phyloP scores from a whole-genome alignment of 2,329 filamentous ascomycete species.

The Ophiosphaerella korrae region DNA sequence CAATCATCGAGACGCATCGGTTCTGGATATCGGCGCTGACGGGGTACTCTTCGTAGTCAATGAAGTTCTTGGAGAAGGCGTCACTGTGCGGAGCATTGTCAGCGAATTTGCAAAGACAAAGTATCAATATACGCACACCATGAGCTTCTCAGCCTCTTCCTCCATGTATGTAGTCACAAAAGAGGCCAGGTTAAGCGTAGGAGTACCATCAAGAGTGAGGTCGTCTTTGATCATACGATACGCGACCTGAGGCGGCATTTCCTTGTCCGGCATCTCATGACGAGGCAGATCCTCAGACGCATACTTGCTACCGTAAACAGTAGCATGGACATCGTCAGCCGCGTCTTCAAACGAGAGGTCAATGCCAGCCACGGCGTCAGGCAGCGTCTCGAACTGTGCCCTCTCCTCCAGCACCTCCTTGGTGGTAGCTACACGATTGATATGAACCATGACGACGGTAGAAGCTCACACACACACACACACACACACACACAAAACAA shows the following conservation, averaged over 20 bases:
- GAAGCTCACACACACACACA: slow-evolving; percentile 1
- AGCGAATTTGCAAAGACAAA: background rate
- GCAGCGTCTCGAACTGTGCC: slow-evolving; percentile 17
- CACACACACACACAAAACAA: too few species aligned
- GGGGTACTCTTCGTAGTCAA: slow-evolving; percentile 58
- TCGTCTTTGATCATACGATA: slow-evolving; percentile 94
- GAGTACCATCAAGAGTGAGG: slow-evolving; percentile 79
- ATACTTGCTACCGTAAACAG: slow-evolving; percentile 86
- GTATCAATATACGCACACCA: slow-evolving; percentile 64
- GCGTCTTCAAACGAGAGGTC: slow-evolving; percentile 37
- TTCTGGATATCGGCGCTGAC: slow-evolving; percentile 69
- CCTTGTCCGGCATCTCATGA: slow-evolving; percentile 75
- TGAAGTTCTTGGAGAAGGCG: slow-evolving; percentile 90
- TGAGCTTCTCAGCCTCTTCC: slow-evolving; percentile 93
- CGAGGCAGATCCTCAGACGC: slow-evolving; percentile 80
- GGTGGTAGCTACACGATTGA: slow-evolving; percentile 51
- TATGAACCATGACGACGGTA: slow-evolving; percentile 54
- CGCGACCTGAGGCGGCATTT: slow-evolving; percentile 92
- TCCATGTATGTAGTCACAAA: slow-evolving; percentile 99
- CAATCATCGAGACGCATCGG: slow-evolving; percentile 70
- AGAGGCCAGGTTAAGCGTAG: slow-evolving; percentile 71
- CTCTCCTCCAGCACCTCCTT: slow-evolving; percentile 43
- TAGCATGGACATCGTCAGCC: slow-evolving; percentile 68
- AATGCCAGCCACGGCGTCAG: slow-evolving; percentile 10
- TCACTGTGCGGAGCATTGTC: slow-evolving; percentile 53